These are phyloP conservation scores for Furculomyces boomerangus DNA, from an alignment of 371 early-diverging fungal species.

Conservation along the genomic window DNA sequence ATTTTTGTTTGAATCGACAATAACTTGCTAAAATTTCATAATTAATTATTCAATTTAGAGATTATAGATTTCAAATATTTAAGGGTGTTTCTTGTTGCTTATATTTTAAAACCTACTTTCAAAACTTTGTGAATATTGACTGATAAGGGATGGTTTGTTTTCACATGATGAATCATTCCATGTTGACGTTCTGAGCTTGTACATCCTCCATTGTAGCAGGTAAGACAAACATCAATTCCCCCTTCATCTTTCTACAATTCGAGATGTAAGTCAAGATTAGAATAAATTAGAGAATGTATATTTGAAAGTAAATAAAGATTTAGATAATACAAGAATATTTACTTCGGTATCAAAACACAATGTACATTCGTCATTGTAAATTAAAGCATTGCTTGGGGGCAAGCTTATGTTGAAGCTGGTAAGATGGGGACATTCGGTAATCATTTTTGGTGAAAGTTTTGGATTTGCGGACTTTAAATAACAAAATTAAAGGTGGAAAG, in stretches of 20 bases:
- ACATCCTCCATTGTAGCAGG: conserved; percentile 88
- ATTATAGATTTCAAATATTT: not conserved
- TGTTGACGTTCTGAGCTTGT: conserved; percentile 39
- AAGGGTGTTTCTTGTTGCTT: not conserved
- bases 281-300: not conserved
- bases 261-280: no score
- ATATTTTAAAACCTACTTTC: conserved; percentile 2
- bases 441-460: not conserved
- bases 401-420: not conserved
- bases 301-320: not conserved
- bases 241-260: no score
- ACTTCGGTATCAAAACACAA: conserved; percentile 79
- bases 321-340: not conserved
- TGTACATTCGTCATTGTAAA: conserved; percentile 92
- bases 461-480: not conserved
- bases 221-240: conserved; percentile 82
- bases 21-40: not conserved
- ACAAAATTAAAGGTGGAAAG: no score
- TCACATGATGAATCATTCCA: conserved; percentile 46
- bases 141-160: conserved; percentile 53
- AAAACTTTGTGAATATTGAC: conserved; percentile 58
- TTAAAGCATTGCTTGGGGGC: conserved; percentile 13
- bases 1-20: not conserved
- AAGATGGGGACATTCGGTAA: not conserved
- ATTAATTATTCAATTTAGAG: not conserved